Conservation (phyloP, 1,284 basidiomycete genomes). For the Naganishia cerealis region DNA sequence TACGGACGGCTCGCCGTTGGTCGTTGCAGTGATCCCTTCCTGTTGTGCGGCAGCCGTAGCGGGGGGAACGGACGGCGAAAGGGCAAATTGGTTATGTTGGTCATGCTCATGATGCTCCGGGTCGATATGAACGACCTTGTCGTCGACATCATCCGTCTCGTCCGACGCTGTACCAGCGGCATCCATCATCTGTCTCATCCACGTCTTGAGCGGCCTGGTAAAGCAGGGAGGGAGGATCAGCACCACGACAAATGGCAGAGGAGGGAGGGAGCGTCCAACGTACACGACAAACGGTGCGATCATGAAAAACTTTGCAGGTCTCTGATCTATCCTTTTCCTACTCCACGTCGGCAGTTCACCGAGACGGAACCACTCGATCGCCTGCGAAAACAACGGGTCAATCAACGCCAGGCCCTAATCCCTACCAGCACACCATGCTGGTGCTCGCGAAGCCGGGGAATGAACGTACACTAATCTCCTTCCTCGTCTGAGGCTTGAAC, state of each 20-base stretch:
- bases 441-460: no score
- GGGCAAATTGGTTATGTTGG: background rate
- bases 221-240: background rate
- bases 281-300: slow-evolving; percentile 92
- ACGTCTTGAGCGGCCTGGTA: slow-evolving; percentile 42
- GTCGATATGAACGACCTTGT: slow-evolving; percentile 17
- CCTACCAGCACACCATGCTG: slow-evolving; percentile 8
- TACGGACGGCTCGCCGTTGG: slow-evolving; percentile 15
- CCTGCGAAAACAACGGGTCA: slow-evolving; percentile 57
- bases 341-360: slow-evolving; percentile 91
- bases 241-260: background rate
- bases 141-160: slow-evolving; percentile 17
- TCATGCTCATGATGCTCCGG: slow-evolving; percentile 1
- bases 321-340: slow-evolving; percentile 64
- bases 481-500: slow-evolving; percentile 91
- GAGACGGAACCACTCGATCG: slow-evolving; percentile 94
- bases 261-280: slow-evolving; percentile 44
- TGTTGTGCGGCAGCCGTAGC: background rate
- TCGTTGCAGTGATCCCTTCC: slow-evolving; percentile 7
- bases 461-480: slow-evolving; percentile 90
- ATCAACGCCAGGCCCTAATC: slow-evolving; percentile 1
- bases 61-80: background rate
- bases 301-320: slow-evolving; percentile 71
- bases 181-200: slow-evolving; percentile 31
- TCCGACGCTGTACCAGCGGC: background rate